Percentiles rank a stretch among this genome's conserved stretches.
phyloP scores from a whole-genome alignment of 2,329 filamentous ascomycete species.

The Talaromyces sp. region DNA sequence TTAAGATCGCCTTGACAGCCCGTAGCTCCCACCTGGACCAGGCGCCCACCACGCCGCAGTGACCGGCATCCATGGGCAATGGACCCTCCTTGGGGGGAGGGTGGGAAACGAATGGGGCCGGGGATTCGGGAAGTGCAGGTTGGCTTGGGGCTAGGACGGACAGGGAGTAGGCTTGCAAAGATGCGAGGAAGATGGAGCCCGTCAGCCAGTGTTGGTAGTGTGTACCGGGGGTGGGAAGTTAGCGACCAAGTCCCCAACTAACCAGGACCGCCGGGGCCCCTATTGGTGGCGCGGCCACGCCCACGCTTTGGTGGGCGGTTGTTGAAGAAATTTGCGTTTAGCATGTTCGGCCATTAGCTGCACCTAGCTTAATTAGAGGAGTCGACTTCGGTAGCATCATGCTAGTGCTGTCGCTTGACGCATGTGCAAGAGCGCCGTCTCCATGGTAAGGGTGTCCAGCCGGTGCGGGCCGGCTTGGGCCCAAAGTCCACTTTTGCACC shows the following conservation, averaged over 20 bases:
- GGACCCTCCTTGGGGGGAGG: not conserved
- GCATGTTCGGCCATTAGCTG: not conserved
- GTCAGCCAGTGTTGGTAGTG: not conserved
- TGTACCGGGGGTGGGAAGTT: not conserved
- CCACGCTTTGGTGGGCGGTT: not conserved
- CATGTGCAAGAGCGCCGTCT: slow-evolving; percentile 10
- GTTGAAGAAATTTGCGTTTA: not conserved
- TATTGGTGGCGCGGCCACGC: not conserved
- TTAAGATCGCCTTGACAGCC: slow-evolving; percentile 5
- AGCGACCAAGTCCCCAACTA: not conserved
- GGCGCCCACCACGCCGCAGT: not conserved
- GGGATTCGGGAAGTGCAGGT: slow-evolving; percentile 7
- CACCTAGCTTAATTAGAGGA: slow-evolving; percentile 2
- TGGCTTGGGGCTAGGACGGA: slow-evolving; percentile 1
- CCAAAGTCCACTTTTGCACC: not conserved
- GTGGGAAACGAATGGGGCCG: slow-evolving; percentile 6
- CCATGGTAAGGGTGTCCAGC: slow-evolving; percentile 8
- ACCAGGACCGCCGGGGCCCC: not conserved
- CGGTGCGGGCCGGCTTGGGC: slow-evolving; percentile 2
- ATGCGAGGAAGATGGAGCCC: not conserved
- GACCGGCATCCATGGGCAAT: not conserved
- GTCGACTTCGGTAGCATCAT: slow-evolving; percentile 1
- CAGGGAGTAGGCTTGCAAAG: slow-evolving; percentile 1
- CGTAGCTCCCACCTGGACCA: not conserved
- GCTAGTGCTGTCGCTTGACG: slow-evolving; percentile 4